phyloP scores from a whole-genome alignment of 2,329 filamentous ascomycete species.

The Verticillium nonalfalfae region DNA sequence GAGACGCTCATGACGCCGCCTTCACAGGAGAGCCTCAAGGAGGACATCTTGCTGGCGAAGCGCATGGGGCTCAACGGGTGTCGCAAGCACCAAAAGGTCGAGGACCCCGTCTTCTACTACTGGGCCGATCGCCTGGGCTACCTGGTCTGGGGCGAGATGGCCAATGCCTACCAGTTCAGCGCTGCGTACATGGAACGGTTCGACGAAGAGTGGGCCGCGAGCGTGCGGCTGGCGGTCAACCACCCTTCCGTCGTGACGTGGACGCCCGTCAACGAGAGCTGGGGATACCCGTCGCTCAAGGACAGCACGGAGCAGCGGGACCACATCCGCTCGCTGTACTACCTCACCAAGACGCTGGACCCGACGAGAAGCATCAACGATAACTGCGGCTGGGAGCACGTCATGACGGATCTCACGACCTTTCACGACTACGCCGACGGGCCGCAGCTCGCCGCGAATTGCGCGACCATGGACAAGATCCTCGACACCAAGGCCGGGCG shows the following conservation, averaged over 20 bases:
- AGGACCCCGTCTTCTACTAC: conserved; percentile 54
- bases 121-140: conserved; percentile 56
- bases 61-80: conserved; percentile 60
- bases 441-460: conserved; percentile 47
- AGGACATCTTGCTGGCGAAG: conserved; percentile 50
- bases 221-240: conserved; percentile 58
- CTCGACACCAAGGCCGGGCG: conserved; percentile 44
- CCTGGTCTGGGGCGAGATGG: conserved; percentile 60
- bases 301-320: conserved; percentile 52
- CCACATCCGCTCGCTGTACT: conserved; percentile 58
- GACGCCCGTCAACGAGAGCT: conserved; percentile 60
- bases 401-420: conserved; percentile 56
- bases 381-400: conserved; percentile 68
- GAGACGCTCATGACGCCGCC: conserved; percentile 55
- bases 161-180: conserved; percentile 58
- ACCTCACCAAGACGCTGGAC: conserved; percentile 58
- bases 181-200: conserved; percentile 49
- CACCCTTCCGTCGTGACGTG: conserved; percentile 59
- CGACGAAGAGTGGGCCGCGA: conserved; percentile 58
- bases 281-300: conserved; percentile 56
- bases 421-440: conserved; percentile 64
- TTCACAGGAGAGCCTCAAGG: conserved; percentile 33
- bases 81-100: conserved; percentile 59
- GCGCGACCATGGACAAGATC: conserved; percentile 45
- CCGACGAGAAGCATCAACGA: conserved; percentile 61